phyloP scores from a whole-genome alignment of 176 grass and related monocot species.

The Alopecurus myosuroides region DNA sequence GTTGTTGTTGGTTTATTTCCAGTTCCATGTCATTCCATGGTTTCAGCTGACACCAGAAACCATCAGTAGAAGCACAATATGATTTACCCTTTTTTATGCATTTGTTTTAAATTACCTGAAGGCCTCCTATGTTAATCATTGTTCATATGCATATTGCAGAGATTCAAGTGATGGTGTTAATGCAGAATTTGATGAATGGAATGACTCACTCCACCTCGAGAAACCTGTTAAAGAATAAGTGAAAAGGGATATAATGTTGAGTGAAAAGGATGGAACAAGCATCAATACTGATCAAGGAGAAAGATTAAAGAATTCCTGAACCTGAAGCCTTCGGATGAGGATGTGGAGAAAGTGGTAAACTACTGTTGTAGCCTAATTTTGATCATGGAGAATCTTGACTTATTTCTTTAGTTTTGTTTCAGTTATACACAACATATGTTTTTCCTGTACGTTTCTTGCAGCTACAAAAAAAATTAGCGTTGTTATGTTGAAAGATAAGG shows the following conservation, averaged over 20 bases:
- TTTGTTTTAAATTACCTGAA: not conserved
- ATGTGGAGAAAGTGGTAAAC: not conserved
- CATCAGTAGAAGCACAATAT: not conserved
- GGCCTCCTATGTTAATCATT: not conserved
- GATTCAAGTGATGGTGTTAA: conserved; percentile 37
- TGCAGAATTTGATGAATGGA: conserved; percentile 36
- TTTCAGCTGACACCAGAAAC: not conserved
- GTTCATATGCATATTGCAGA: conserved; percentile 40
- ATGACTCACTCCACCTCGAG: conserved; percentile 10
- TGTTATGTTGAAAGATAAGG: no score
- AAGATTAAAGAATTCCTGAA: conserved; percentile 38
- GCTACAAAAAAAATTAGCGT: no score
- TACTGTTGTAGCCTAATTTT: no score
- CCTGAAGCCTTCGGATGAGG: conserved; percentile 3
- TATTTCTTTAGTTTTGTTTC: no score
- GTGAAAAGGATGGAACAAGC: conserved; percentile 34
- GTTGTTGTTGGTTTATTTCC: not conserved
- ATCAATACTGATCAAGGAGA: conserved; percentile 25
- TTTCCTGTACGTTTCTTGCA: no score
- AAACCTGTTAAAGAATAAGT: conserved; percentile 29
- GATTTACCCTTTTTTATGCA: not conserved
- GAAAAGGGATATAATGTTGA: conserved; percentile 33
- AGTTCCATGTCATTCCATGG: no score
- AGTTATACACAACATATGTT: no score
- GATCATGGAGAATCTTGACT: no score